Percentiles rank a stretch among this genome's conserved stretches.
These are phyloP conservation scores for Vigna mungo DNA, from an alignment of 306 rosid genomes.

Conservation along the genomic window DNA sequence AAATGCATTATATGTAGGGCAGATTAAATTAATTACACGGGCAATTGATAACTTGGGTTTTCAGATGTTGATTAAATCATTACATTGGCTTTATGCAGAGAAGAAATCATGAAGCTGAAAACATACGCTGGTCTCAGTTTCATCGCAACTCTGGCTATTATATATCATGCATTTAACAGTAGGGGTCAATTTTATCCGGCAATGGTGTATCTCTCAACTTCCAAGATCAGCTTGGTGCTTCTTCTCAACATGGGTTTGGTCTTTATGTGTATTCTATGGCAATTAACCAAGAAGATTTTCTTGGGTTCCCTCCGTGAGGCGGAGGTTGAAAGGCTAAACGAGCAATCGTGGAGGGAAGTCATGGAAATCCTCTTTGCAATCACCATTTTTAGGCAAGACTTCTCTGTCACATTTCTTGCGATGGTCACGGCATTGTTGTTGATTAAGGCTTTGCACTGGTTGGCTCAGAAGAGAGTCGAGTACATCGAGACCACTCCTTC, in stretches of 20 bases:
- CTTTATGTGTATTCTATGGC: constrained; percentile 90
- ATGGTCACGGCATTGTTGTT: constrained; percentile 88
- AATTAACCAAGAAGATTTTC: constrained; percentile 78
- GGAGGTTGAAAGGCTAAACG: constrained; percentile 97
- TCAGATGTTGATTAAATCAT: constrained; percentile 43
- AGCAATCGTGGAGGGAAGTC: constrained; percentile 98
- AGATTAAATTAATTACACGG: constrained; percentile 18
- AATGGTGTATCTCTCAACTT: constrained; percentile 92
- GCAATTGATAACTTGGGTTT: constrained; percentile 24
- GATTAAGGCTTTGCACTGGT: constrained; percentile 96
- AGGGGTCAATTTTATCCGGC: constrained; percentile 99
- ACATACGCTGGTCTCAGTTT: constrained; percentile 91
- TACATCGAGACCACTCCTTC: constrained; percentile 98
- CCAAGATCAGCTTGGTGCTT: constrained; percentile 94
- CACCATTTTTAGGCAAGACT: constrained; percentile 95
- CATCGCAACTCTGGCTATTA: constrained; percentile 79
- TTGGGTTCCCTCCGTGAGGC: constrained; percentile 97
- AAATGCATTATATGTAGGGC: not conserved
- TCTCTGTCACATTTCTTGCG: constrained; percentile 88
- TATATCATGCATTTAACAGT: constrained; percentile 91
- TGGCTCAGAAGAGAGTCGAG: constrained; percentile 98
- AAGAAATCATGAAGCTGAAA: constrained; percentile 87
- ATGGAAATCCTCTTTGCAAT: constrained; percentile 98
- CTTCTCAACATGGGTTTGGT: constrained; percentile 97
- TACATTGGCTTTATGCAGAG: constrained; percentile 40